Conservation (phyloP, 176 grass and related monocot species). For the Canna indica region DNA sequence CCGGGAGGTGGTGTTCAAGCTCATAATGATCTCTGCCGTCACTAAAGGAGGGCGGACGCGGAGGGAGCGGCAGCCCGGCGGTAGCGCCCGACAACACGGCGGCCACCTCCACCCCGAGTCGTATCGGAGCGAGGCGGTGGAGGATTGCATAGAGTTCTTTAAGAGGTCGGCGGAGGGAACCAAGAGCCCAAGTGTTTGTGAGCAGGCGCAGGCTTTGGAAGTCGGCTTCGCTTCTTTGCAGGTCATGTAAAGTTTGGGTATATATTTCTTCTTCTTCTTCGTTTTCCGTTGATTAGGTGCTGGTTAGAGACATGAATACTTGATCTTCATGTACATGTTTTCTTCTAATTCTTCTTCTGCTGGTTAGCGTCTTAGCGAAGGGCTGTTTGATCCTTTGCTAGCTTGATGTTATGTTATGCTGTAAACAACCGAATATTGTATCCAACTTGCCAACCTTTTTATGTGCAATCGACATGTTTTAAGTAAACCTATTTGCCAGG, state of each 20-base stretch:
- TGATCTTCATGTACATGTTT: no score
- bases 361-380: no score
- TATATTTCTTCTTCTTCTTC: no score
- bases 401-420: no score
- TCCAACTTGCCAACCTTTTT: no score
- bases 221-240: not conserved
- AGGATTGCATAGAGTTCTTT: constrained; percentile 87
- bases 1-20: constrained; percentile 42
- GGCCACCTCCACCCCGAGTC: constrained; percentile 40
- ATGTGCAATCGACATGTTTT: no score
- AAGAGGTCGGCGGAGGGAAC: constrained; percentile 51
- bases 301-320: no score
- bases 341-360: no score
- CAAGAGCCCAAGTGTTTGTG: not conserved
- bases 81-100: not conserved
- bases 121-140: constrained; percentile 71
- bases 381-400: no score
- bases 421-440: no score
- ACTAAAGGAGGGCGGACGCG: constrained; percentile 9
- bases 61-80: constrained; percentile 6
- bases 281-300: no score
- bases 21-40: constrained; percentile 44
- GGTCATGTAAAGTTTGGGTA: constrained; percentile 6
- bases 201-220: not conserved
- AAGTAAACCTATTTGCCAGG: no score